A percentile compares a stretch with the other conserved stretches of the same genome.
phyloP scores from a whole-genome alignment of 306 rosid species.

The Morella rubra region DNA sequence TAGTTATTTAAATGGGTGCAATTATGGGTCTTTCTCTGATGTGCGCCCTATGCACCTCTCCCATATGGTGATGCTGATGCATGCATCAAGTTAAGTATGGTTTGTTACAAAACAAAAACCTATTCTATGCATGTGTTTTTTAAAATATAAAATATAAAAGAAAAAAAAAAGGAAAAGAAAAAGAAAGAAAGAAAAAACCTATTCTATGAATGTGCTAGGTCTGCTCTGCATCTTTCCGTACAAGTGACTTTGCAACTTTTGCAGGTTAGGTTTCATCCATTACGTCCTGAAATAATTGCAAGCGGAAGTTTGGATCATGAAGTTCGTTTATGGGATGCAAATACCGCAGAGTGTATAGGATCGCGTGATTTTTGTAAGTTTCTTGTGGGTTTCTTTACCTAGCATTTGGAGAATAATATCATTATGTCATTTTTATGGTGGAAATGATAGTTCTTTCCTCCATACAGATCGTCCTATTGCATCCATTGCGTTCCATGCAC shows the following conservation, averaged over 20 bases:
- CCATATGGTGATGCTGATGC: neutral
- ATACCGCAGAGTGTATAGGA: conserved; percentile 79
- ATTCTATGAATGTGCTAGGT: neutral
- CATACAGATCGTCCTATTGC: conserved; percentile 88
- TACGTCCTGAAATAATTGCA: conserved; percentile 83
- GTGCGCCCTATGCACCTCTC: neutral
- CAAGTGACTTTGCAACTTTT: conserved; percentile 30
- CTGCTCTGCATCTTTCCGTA: conserved; percentile 6
- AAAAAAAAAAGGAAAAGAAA: too few species aligned
- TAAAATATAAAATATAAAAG: too few species aligned
- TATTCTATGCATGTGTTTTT: neutral
- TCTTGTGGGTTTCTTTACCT: conserved; percentile 1
- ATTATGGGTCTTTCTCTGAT: neutral
- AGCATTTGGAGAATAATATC: conserved; percentile 3
- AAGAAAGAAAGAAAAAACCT: neutral
- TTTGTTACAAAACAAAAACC: neutral
- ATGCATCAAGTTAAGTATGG: neutral
- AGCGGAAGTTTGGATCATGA: conserved; percentile 99
- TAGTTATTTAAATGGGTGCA: neutral
- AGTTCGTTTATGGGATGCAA: conserved; percentile 95
- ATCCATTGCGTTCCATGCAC: conserved; percentile 93
- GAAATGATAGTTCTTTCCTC: conserved; percentile 26
- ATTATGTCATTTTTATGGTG: neutral
- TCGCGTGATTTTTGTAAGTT: conserved; percentile 84
- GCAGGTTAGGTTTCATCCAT: conserved; percentile 98